Evolutionary conservation across 176 grass and related monocot species (phyloP).

Genomic region (Zizania latifolia): DNA sequence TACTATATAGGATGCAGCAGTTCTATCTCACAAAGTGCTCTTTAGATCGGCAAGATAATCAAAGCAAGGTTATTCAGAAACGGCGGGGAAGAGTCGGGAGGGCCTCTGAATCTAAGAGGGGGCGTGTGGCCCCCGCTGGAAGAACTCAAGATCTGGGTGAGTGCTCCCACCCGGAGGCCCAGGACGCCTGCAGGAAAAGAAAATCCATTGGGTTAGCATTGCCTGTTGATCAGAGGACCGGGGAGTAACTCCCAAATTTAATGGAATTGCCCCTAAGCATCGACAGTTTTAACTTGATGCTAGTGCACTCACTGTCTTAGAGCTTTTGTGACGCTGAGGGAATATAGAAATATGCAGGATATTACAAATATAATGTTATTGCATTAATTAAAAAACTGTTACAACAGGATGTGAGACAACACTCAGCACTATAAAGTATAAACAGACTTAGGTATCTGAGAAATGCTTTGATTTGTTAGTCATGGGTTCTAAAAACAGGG

Average conservation of each 20-base stretch:
- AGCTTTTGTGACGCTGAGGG: neutral
- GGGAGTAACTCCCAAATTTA: no score
- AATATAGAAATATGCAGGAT: neutral
- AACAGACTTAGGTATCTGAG: no score
- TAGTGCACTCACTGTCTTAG: neutral
- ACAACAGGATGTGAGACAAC: neutral
- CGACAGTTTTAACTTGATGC: neutral
- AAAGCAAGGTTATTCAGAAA: slow-evolving; percentile 19
- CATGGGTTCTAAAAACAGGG: no score
- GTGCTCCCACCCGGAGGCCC: slow-evolving; percentile 43
- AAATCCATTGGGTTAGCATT: neutral
- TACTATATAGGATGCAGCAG: neutral
- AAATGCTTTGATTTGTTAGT: neutral
- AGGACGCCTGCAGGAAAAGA: slow-evolving; percentile 30
- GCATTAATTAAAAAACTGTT: neutral
- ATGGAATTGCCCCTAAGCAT: neutral
- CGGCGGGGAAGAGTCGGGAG: neutral
- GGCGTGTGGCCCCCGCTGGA: slow-evolving; percentile 48
- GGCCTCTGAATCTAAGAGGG: slow-evolving; percentile 19
- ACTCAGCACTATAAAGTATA: no score
- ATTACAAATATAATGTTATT: neutral
- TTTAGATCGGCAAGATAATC: neutral
- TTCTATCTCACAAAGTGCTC: neutral
- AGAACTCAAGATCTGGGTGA: slow-evolving; percentile 81
- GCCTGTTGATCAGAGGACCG: neutral